Evolutionary conservation across 345 rosid species (phyloP).

Genomic region (Diplotaxis tenuifolia): DNA sequence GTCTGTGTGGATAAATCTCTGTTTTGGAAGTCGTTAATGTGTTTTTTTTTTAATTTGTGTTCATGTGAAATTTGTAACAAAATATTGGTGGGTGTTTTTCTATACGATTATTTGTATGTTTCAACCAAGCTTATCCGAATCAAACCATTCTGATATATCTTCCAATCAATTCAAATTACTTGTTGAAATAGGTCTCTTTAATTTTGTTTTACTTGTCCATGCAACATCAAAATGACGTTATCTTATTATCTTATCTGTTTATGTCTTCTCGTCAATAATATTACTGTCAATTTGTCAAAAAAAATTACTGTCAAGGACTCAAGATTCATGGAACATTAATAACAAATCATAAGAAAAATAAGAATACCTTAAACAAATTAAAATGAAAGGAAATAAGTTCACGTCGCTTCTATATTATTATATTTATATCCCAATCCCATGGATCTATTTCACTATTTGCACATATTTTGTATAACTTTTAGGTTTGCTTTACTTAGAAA

Average conservation of each 20-base stretch:
- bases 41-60: slow-evolving; percentile 1
- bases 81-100: slow-evolving; percentile 8
- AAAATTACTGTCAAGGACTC: background rate
- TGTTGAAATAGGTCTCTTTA: background rate
- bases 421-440: too few species aligned
- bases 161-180: background rate
- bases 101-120: slow-evolving; percentile 18
- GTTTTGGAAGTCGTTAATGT: slow-evolving; percentile 14
- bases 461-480: background rate
- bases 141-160: background rate
- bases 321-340: background rate
- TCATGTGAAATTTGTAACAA: slow-evolving; percentile 34
- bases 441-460: background rate
- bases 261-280: background rate
- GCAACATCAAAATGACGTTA: slow-evolving; percentile 4
- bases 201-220: background rate
- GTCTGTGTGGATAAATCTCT: slow-evolving; percentile 34
- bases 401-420: background rate
- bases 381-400: background rate
- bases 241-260: background rate
- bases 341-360: background rate
- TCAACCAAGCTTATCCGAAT: slow-evolving; percentile 21
- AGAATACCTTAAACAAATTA: background rate
- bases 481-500: background rate
- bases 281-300: background rate